Evolutionary conservation across 495 filamentous ascomycete species (phyloP).

Genomic region (Aspergillus affinis): DNA sequence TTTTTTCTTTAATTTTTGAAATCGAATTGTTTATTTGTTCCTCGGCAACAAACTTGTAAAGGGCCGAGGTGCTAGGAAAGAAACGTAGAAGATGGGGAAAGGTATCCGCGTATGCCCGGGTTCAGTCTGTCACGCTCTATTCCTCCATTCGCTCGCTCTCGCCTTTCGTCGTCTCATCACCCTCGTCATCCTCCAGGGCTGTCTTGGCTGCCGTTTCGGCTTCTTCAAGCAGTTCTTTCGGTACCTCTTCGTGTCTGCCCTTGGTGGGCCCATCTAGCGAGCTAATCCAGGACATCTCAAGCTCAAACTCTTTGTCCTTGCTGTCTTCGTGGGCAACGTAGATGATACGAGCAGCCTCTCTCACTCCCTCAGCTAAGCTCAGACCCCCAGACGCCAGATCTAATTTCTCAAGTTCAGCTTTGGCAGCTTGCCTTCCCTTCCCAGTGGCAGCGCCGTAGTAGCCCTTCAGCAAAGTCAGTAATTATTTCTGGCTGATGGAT

Average conservation of each 20-base stretch:
- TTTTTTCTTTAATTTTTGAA: too few species aligned
- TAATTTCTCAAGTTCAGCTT: slow-evolving; percentile 96
- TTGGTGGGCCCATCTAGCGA: slow-evolving; percentile 79
- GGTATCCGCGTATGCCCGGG: neutral
- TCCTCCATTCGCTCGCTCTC: slow-evolving; percentile 75
- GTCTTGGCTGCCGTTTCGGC: slow-evolving; percentile 82
- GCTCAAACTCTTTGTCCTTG: slow-evolving; percentile 97
- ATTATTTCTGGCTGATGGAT: neutral
- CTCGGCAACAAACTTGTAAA: neutral
- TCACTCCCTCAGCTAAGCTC: slow-evolving; percentile 83
- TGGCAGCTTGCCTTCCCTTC: slow-evolving; percentile 92
- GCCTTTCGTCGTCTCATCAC: slow-evolving; percentile 61
- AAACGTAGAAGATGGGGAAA: neutral
- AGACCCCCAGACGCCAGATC: slow-evolving; percentile 75
- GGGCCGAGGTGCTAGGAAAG: neutral
- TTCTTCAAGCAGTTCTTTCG: slow-evolving; percentile 83
- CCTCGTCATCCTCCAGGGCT: slow-evolving; percentile 68
- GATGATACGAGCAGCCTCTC: slow-evolving; percentile 95
- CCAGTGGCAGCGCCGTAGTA: slow-evolving; percentile 98
- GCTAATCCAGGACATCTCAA: slow-evolving; percentile 99
- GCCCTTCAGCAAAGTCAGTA: slow-evolving; percentile 52
- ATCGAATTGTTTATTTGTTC: neutral
- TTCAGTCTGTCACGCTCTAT: slow-evolving; percentile 37
- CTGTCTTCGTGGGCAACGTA: slow-evolving; percentile 96
- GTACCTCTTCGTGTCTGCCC: slow-evolving; percentile 87